phyloP scores from a whole-genome alignment of 805 yeast species.

The Scheffersomyces lignosus region DNA sequence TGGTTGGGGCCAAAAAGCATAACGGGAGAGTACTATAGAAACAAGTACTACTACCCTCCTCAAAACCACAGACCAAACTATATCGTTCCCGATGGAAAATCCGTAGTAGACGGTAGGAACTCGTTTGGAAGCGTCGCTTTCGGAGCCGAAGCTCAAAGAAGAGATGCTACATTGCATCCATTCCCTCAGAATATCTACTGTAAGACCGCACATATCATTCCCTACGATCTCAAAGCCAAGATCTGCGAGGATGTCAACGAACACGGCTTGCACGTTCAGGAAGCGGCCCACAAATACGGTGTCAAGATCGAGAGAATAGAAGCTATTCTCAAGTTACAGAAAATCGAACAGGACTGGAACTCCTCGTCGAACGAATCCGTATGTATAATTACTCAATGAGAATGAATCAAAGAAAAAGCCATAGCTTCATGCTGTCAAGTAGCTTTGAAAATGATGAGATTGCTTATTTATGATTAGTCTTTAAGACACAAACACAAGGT shows the following conservation, averaged over 20 bases:
- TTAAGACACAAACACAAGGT: constrained; percentile 68
- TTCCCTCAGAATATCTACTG: constrained; percentile 77
- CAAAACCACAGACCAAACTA: constrained; percentile 72
- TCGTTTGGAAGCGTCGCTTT: constrained; percentile 9
- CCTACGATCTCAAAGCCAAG: constrained; percentile 56
- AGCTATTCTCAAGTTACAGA: constrained; percentile 72
- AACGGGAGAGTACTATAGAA: constrained; percentile 77
- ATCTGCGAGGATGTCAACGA: constrained; percentile 58
- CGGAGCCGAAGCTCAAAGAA: constrained; percentile 22
- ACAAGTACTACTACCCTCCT: constrained; percentile 71
- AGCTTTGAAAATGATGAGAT: constrained; percentile 62
- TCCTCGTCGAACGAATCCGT: background rate
- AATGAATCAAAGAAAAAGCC: too few relatives aligned
- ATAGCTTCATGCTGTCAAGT: too few relatives aligned
- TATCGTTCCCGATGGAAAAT: constrained; percentile 55
- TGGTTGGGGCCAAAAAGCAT: constrained; percentile 83
- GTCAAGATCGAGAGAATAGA: constrained; percentile 84
- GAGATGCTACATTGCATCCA: constrained; percentile 57
- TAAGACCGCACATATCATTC: constrained; percentile 61
- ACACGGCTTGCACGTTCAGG: constrained; percentile 60
- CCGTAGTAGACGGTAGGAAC: constrained; percentile 17
- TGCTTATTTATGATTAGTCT: constrained; percentile 62
- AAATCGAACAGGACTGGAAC: constrained; percentile 61
- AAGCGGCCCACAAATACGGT: constrained; percentile 75
- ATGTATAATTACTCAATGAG: background rate